Evolutionary conservation across 345 rosid species (phyloP).

Genomic region (Syzygium aqueum): DNA sequence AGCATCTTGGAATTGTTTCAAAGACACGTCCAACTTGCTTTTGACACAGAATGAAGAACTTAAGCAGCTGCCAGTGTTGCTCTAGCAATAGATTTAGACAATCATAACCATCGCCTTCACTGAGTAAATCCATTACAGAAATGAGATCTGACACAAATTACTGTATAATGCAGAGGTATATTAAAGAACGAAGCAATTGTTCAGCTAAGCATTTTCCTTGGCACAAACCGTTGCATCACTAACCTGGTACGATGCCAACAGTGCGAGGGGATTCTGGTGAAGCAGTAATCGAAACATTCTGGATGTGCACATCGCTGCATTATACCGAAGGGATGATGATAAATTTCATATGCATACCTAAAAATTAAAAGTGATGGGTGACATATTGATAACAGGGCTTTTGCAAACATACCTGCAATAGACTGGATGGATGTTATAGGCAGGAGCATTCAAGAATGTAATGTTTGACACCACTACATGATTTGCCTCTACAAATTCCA

Average conservation of each 20-base stretch:
- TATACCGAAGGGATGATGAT: neutral
- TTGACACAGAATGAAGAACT: neutral
- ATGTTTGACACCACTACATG: slow-evolving; percentile 64
- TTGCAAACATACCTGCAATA: slow-evolving; percentile 53
- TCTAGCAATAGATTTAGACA: neutral
- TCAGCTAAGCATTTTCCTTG: neutral
- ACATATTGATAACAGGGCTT: neutral
- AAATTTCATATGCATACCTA: neutral
- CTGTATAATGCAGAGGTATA: neutral
- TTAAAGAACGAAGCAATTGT: neutral
- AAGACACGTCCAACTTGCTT: neutral
- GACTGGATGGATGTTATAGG: slow-evolving; percentile 76
- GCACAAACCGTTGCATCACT: neutral
- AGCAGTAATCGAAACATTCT: slow-evolving; percentile 47
- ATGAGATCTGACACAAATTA: neutral
- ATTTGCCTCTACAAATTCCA: slow-evolving; percentile 62
- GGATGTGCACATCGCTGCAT: slow-evolving; percentile 52
- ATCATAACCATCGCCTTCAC: neutral
- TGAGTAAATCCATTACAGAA: neutral
- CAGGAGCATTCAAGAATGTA: slow-evolving; percentile 76
- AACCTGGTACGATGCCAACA: slow-evolving; percentile 79
- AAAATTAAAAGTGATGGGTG: neutral
- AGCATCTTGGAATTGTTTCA: neutral
- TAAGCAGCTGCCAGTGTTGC: neutral
- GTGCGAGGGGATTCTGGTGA: slow-evolving; percentile 56